Base-by-base conservation (phyloP, 129 eudicot species). In the Logfia minima region DNA sequence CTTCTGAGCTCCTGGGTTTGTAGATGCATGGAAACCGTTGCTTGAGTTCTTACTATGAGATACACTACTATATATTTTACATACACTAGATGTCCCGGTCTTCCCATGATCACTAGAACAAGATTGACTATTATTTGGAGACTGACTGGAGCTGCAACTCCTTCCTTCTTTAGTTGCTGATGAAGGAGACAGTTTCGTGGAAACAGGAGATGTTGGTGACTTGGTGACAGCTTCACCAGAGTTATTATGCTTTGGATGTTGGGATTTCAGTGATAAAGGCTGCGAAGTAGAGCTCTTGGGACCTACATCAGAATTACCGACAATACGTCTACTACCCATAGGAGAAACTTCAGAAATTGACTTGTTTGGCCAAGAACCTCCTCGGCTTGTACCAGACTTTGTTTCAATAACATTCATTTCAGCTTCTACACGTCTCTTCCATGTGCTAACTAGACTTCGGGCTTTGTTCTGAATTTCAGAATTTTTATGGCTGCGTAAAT, bases 341-440 rank as follows among this genome's bases (percentile, higher is more conserved):
- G 82, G 82, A 63, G 89, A 80, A 41, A 76, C 76, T 35, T 93
- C 97, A 60, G 90, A 75, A 55, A 59, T 68, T 29, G 90, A 79
- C 71, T 86, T 86, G 62, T 83, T 80, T 31, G 88, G 83, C 93
- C 90, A 86, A 11, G 85, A 76, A 71, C 84, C 88, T 0, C 83
- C 87, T 14, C 80, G 85, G 66, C 80, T 82, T 59, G 94, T 79
- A 67, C 87, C 85, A 53, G 89, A 79, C 53, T 79, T 89, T 6
- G 90, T 68, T 74, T 89, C 90, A 63, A 79, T 82, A 70, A 85
- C 81, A 80, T 81, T 93, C 96, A 94, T 91, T 85, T 94, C 98
- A 43, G 96, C 97, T 76, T 93, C 96, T 65, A 93, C 98, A 4
- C 98, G 90, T 80, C 85, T 90, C 83, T 93, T 93, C 98, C 98